phyloP scores from a whole-genome alignment of 371 early-diverging fungal species.

The Syncephalis plumigaleata region DNA sequence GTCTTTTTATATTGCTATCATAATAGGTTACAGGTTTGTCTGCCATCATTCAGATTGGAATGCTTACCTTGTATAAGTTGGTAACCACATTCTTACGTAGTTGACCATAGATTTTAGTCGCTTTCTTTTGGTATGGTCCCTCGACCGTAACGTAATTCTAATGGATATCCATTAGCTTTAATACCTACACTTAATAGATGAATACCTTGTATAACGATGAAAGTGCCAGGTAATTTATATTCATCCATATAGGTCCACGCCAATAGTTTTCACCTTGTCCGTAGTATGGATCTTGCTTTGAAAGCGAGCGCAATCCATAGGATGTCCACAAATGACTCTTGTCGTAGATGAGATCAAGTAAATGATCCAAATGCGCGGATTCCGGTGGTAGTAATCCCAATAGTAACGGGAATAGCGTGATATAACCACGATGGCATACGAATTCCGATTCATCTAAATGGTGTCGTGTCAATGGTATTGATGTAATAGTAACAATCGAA shows the following conservation, averaged over 20 bases:
- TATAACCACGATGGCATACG: conserved; percentile 77
- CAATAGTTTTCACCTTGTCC: conserved; percentile 83
- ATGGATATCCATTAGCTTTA: background rate
- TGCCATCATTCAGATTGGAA: conserved; percentile 9
- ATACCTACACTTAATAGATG: background rate
- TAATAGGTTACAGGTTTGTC: background rate
- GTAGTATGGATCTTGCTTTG: conserved; percentile 50
- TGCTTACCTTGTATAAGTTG: conserved; percentile 40
- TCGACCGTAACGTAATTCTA: conserved; percentile 46
- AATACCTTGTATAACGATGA: conserved; percentile 33
- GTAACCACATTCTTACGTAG: conserved; percentile 59
- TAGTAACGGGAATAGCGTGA: conserved; percentile 64
- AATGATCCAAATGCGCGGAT: conserved; percentile 42
- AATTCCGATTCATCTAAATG: conserved; percentile 22
- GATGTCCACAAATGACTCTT: conserved; percentile 68
- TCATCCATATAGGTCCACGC: conserved; percentile 92
- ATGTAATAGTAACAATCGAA: conserved; percentile 6
- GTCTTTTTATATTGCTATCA: conserved; percentile 51
- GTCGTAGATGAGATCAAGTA: conserved; percentile 55
- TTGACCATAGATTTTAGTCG: conserved; percentile 46
- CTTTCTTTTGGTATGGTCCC: conserved; percentile 51
- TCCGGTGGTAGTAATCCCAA: conserved; percentile 56
- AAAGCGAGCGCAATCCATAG: conserved; percentile 63
- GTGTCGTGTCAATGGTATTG: background rate
- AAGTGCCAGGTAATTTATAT: conserved; percentile 75